Percentiles rank a stretch among this genome's conserved stretches.
Conservation (phyloP, 495 filamentous ascomycete species). For the Choiromyces venosus region DNA sequence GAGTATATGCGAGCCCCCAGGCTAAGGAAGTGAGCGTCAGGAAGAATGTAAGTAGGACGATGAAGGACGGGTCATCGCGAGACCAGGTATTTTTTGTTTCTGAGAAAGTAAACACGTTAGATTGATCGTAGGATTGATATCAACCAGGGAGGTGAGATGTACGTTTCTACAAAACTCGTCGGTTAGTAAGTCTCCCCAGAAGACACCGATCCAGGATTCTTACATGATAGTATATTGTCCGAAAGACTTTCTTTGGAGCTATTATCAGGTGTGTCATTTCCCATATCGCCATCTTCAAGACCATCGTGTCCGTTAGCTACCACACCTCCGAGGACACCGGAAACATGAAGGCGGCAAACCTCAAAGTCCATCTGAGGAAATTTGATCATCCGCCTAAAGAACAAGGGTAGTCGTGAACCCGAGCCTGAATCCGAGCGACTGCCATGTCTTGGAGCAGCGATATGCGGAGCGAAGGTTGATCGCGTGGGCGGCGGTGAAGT, state of each 20-base stretch:
- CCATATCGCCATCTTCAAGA: slow-evolving; percentile 57
- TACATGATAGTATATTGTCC: slow-evolving; percentile 73
- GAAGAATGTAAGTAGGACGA: slow-evolving; percentile 71
- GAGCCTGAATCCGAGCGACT: slow-evolving; percentile 32
- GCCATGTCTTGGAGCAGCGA: slow-evolving; percentile 31
- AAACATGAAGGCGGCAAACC: slow-evolving; percentile 43
- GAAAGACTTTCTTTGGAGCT: slow-evolving; percentile 70
- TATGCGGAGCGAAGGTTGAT: slow-evolving; percentile 30
- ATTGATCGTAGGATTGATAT: slow-evolving; percentile 1
- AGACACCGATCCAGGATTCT: slow-evolving; percentile 24
- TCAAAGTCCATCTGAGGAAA: slow-evolving; percentile 68
- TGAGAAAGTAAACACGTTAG: slow-evolving; percentile 41
- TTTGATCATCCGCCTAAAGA: slow-evolving; percentile 52
- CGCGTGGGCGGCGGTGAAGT: slow-evolving; percentile 38
- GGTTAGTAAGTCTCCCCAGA: slow-evolving; percentile 11
- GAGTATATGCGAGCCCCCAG: slow-evolving; percentile 66
- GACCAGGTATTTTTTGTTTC: slow-evolving; percentile 77
- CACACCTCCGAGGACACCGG: not conserved
- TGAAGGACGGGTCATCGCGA: slow-evolving; percentile 69
- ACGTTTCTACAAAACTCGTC: slow-evolving; percentile 54
- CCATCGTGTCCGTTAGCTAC: slow-evolving; percentile 16
- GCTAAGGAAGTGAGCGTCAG: slow-evolving; percentile 65
- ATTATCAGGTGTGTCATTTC: slow-evolving; percentile 70
- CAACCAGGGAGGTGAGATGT: slow-evolving; percentile 25
- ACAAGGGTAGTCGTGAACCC: slow-evolving; percentile 35